Conservation (phyloP, 139 green algal species). For the Chlamydomonas sp. region DNA sequence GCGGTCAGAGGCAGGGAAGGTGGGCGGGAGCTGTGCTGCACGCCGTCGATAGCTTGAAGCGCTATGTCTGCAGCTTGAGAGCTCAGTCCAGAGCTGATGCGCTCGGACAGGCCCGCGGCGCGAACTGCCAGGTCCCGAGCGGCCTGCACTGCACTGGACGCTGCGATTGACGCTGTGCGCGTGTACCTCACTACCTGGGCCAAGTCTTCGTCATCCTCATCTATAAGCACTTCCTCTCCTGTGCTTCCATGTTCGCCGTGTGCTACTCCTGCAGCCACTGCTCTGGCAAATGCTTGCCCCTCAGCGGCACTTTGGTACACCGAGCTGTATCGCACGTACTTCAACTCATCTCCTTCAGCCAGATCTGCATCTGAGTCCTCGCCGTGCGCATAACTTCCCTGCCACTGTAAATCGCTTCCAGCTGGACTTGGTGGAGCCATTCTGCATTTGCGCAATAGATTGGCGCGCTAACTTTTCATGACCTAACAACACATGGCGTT, state of each 20-base stretch:
- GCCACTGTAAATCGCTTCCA: not conserved
- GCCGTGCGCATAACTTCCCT: not conserved
- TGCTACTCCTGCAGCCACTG: not conserved
- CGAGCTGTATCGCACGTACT: not conserved
- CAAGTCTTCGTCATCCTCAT: not conserved
- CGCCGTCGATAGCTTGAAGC: conserved; percentile 1
- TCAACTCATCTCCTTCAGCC: not conserved
- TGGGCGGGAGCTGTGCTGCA: not conserved
- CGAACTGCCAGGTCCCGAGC: not conserved
- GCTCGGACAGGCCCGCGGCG: conserved; percentile 3
- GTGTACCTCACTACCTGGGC: not conserved
- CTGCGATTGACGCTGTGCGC: not conserved
- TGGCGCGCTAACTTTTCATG: no score
- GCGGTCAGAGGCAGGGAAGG: no score
- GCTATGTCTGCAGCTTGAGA: not conserved
- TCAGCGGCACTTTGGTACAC: not conserved
- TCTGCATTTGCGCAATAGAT: no score
- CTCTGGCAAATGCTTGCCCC: not conserved
- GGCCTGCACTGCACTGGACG: not conserved
- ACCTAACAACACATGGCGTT: no score
- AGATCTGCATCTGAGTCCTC: not conserved
- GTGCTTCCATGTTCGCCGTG: no score
- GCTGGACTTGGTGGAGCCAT: no score
- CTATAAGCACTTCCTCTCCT: not conserved
- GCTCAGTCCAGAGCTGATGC: conserved; percentile 3